Evolutionary conservation across 2,329 filamentous ascomycete genomes (phyloP).

Genomic region (Fusarium dimerum): DNA sequence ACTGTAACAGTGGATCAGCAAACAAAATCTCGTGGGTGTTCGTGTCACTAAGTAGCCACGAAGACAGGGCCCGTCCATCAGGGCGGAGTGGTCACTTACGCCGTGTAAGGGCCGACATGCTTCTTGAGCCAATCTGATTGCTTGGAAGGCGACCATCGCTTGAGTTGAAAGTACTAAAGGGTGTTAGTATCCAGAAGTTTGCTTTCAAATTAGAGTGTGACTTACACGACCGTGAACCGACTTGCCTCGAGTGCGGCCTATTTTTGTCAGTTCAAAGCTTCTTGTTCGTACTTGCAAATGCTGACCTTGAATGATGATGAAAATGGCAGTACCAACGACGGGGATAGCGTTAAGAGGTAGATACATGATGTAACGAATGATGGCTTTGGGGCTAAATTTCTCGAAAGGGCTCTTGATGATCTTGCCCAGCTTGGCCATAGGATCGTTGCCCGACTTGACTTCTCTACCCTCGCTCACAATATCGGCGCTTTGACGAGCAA

Average conservation of each 20-base stretch:
- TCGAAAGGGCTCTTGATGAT: conserved; percentile 59
- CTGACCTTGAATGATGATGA: conserved; percentile 73
- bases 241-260: conserved; percentile 50
- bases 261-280: conserved; percentile 2
- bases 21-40: conserved; percentile 9
- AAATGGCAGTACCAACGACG: conserved; percentile 79
- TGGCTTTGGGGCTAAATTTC: conserved; percentile 58
- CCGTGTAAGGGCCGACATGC: conserved; percentile 75
- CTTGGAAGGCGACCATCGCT: conserved; percentile 71
- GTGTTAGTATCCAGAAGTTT: conserved; percentile 4
- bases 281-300: neutral
- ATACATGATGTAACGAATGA: conserved; percentile 81
- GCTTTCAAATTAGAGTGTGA: conserved; percentile 3
- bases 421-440: conserved; percentile 58
- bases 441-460: conserved; percentile 62
- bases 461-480: conserved; percentile 77
- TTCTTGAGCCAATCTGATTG: conserved; percentile 68
- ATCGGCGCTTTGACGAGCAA: conserved; percentile 50
- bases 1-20: conserved; percentile 45
- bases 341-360: conserved; percentile 93
- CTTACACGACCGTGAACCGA: conserved; percentile 56
- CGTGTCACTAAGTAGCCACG: conserved; percentile 1
- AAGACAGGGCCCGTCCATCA: neutral
- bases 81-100: conserved; percentile 55
- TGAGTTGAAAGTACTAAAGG: conserved; percentile 82